These are phyloP conservation scores for Geranium rotundifolium DNA, from an alignment of 345 rosid species.

Conservation along the genomic window DNA sequence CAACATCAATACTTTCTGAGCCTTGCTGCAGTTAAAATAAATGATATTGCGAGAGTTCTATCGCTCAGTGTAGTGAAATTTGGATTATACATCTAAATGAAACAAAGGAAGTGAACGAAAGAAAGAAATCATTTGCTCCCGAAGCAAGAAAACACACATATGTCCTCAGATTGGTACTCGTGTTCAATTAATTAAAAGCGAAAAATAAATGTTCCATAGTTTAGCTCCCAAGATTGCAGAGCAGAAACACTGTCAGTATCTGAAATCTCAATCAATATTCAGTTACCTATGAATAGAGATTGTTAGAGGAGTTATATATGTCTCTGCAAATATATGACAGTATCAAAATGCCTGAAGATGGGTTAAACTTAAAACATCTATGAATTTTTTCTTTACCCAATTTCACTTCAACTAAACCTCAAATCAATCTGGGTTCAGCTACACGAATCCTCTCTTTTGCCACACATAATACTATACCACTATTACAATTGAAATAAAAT, in stretches of 20 bases:
- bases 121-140: too few species aligned
- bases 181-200: background rate
- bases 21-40: background rate
- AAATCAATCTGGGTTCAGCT: background rate
- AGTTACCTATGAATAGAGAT: too few species aligned
- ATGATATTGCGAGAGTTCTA: background rate
- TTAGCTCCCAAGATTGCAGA: background rate
- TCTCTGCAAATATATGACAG: background rate
- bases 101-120: background rate
- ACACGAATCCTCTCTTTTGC: background rate
- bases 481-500: too few species aligned
- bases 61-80: background rate
- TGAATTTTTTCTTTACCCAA: too few species aligned
- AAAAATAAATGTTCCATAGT: background rate
- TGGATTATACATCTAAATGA: background rate
- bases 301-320: background rate
- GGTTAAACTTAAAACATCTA: background rate
- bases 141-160: background rate
- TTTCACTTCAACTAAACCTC: background rate
- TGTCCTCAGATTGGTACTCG: background rate
- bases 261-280: too few species aligned
- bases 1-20: background rate
- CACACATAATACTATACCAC: too few species aligned
- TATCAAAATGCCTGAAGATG: background rate
- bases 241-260: background rate